Conservation (phyloP, 2,329 filamentous ascomycete species). For the Macroventuria anomochaeta region DNA sequence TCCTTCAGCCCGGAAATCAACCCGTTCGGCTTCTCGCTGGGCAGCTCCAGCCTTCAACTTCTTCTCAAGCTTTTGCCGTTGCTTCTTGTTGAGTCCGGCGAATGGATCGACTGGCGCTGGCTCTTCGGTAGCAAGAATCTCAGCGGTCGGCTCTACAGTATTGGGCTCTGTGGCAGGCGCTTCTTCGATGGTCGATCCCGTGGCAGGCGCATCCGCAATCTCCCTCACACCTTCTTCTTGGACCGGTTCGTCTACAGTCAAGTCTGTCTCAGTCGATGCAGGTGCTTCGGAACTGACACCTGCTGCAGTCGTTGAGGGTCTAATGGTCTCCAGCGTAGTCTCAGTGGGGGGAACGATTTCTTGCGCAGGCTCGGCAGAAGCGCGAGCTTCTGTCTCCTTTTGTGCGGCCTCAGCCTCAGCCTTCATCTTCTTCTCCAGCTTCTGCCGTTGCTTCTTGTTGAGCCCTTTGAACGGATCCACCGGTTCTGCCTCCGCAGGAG, state of each 20-base stretch:
- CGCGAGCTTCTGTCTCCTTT: slow-evolving; percentile 14
- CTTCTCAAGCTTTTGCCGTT: too few species aligned
- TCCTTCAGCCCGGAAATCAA: too few species aligned
- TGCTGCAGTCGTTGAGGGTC: slow-evolving; percentile 16
- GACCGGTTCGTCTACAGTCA: not conserved
- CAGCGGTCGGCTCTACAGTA: not conserved
- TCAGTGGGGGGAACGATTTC: not conserved
- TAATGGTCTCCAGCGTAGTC: not conserved
- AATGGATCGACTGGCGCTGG: too few species aligned
- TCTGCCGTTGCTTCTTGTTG: slow-evolving; percentile 26
- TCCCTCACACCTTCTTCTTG: not conserved
- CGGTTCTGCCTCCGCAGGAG: not conserved
- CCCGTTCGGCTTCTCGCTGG: slow-evolving; percentile 5
- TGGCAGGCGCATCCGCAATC: not conserved
- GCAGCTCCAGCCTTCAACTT: slow-evolving; percentile 6
- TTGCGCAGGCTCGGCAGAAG: not conserved
- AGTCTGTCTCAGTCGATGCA: not conserved
- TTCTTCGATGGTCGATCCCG: not conserved
- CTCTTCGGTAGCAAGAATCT: too few species aligned
- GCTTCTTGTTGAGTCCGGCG: too few species aligned
- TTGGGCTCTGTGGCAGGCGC: not conserved
- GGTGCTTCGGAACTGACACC: not conserved
- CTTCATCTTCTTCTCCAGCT: slow-evolving; percentile 27
- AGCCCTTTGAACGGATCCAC: slow-evolving; percentile 12
- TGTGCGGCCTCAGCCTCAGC: slow-evolving; percentile 4